Conservation (phyloP, 176 grass and related monocot species). For the Melocanna baccifera region DNA sequence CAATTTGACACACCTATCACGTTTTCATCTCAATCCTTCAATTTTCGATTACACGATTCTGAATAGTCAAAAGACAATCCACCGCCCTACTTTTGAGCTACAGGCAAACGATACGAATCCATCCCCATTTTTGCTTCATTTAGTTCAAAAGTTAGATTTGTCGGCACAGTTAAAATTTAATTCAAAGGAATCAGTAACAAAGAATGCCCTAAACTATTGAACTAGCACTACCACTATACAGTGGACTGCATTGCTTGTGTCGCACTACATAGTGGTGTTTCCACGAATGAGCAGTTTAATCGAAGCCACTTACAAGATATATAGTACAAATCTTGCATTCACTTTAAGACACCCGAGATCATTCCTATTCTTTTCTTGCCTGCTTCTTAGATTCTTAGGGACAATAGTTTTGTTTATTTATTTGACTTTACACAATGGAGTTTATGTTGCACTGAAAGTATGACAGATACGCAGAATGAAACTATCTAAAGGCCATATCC, state of each 20-base stretch:
- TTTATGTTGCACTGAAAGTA: not conserved
- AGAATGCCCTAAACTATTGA: not conserved
- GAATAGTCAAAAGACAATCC: too few species aligned
- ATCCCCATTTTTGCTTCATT: too few species aligned
- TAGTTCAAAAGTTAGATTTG: too few species aligned
- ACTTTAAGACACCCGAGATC: not conserved
- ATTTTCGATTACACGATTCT: too few species aligned
- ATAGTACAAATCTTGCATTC: not conserved
- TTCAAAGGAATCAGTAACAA: too few species aligned
- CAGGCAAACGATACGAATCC: too few species aligned
- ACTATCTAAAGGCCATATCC: not conserved
- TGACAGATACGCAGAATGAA: not conserved
- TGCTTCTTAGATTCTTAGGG: not conserved
- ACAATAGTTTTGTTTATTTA: not conserved
- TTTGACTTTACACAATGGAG: not conserved
- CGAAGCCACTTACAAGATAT: not conserved
- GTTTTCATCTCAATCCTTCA: too few species aligned
- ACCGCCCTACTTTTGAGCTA: too few species aligned
- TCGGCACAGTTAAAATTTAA: too few species aligned
- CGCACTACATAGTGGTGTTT: slow-evolving; percentile 20
- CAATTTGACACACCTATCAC: too few species aligned
- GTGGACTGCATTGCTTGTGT: not conserved
- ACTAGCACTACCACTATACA: not conserved
- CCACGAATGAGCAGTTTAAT: slow-evolving; percentile 11
- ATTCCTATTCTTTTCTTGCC: not conserved